These are phyloP conservation scores for Synchytrium microbalum DNA, from an alignment of 371 early-diverging fungal genomes.

Conservation along the genomic window DNA sequence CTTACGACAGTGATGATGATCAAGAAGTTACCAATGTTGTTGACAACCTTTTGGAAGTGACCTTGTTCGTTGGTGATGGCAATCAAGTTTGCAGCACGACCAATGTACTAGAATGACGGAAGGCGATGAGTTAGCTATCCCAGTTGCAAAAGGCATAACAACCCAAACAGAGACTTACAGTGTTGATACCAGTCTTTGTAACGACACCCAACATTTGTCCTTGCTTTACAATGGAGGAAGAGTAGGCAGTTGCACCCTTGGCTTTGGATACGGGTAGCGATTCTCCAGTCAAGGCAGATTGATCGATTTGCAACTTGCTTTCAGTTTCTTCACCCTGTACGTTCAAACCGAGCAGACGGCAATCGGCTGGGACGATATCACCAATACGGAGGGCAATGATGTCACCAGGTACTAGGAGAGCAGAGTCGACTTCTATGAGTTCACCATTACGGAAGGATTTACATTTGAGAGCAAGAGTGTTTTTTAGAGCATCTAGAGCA, in stretches of 20 bases:
- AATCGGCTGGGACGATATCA: conserved; percentile 92
- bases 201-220: conserved; percentile 82
- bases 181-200: conserved; percentile 75
- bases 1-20: conserved; percentile 62
- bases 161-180: conserved; percentile 18
- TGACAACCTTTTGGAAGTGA: conserved; percentile 84
- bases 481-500: conserved; percentile 83
- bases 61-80: conserved; percentile 73
- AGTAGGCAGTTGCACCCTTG: conserved; percentile 72
- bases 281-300: conserved; percentile 93
- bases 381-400: conserved; percentile 82
- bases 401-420: conserved; percentile 69
- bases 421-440: conserved; percentile 71
- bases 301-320: conserved; percentile 78
- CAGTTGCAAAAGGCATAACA: background rate
- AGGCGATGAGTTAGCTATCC: background rate
- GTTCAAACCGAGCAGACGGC: conserved; percentile 73
- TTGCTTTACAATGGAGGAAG: conserved; percentile 75
- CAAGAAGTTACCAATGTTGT: conserved; percentile 86
- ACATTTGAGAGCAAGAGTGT: conserved; percentile 77
- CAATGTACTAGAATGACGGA: conserved; percentile 54
- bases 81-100: conserved; percentile 84
- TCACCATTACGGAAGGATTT: conserved; percentile 71
- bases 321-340: conserved; percentile 72
- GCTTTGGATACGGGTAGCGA: conserved; percentile 77